Evolutionary conservation across 2,329 filamentous ascomycete genomes (phyloP), one percentile per base, ranked within the genome.

Genomic region (Botrytis byssoidea): DNA sequence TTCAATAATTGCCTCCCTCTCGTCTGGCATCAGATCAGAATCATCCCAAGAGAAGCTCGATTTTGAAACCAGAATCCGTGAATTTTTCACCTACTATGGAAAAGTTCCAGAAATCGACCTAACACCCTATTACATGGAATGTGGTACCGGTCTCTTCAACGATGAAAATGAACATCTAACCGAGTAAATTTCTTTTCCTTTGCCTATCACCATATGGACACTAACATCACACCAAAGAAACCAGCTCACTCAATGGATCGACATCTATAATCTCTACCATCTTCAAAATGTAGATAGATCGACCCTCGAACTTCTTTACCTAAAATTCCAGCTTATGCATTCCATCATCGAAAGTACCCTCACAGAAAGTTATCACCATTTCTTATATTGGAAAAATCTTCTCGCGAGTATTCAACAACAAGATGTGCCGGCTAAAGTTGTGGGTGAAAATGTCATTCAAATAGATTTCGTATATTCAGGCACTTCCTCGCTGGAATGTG

Each of bases 381-480:
- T 46, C n/a, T 70, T 40, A n/a, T 40, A 61, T 12, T 60, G 16
- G 51, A 55, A 61, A 5, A 42, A 16, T 7, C 25, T 70, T 16
- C 51, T 70, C 6, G n/a, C 16, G 10, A 59, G 20, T 7, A 60
- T 70, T n/a, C 29, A 70, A 8, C 25, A 37, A 32, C 48, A 70
- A 44, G 18, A 37, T 18, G 7, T 70, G 25, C 4, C 20, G 4
- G 12, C 16, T 70, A 55, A 29, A 60, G 51, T 61, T 37, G 18
- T 74, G n/a, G 51, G 22, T 60, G 20, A 61, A 7, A 35, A 73
- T 22, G 72, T 65, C 25, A 55, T 77, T 6, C 40, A 60, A 46
- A 60, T 77, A 20, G 60, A 70, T n/a, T 42, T 76, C 12, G 64
- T 74, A 1, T 77, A 78, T 51, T 69, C 71, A 16, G 77, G 75